Percentiles rank a stretch among this genome's conserved stretches.
Evolutionary conservation across 2,329 filamentous ascomycete species (phyloP).

Genomic region (Penicillium nordicum): DNA sequence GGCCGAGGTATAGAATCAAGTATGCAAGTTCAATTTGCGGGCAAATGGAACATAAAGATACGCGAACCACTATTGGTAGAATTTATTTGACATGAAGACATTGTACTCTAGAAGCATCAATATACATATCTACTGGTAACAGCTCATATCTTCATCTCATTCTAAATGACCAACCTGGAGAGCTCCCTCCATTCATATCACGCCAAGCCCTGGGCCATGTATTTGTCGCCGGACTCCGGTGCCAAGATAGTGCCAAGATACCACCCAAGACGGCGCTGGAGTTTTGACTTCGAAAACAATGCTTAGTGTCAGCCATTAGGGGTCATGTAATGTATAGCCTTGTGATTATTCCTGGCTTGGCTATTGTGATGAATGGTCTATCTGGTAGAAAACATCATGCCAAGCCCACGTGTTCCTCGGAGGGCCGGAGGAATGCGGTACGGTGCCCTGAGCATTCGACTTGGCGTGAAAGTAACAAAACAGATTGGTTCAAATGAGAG

Average conservation of each 20-base stretch:
- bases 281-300: constrained; percentile 4
- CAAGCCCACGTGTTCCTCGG: too few species aligned
- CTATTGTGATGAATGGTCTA: not conserved
- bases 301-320: not conserved
- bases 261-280: constrained; percentile 17
- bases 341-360: not conserved
- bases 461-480: not conserved
- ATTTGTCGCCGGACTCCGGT: constrained; percentile 17
- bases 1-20: not conserved
- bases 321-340: not conserved
- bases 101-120: too few species aligned
- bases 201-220: constrained; percentile 15
- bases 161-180: not conserved
- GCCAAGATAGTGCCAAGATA: constrained; percentile 24
- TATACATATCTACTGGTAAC: not conserved
- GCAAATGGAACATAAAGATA: too few species aligned
- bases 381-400: not conserved
- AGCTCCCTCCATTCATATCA: not conserved
- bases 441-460: not conserved
- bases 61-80: not conserved
- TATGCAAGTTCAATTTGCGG: too few species aligned
- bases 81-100: not conserved
- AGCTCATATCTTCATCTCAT: not conserved
- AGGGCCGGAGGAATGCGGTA: not conserved
- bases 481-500: constrained; percentile 3